Percentiles rank a stretch among this genome's conserved stretches.
Evolutionary conservation across 2,329 filamentous ascomycete species (phyloP).

Genomic region (Cladosporium oxysporum): DNA sequence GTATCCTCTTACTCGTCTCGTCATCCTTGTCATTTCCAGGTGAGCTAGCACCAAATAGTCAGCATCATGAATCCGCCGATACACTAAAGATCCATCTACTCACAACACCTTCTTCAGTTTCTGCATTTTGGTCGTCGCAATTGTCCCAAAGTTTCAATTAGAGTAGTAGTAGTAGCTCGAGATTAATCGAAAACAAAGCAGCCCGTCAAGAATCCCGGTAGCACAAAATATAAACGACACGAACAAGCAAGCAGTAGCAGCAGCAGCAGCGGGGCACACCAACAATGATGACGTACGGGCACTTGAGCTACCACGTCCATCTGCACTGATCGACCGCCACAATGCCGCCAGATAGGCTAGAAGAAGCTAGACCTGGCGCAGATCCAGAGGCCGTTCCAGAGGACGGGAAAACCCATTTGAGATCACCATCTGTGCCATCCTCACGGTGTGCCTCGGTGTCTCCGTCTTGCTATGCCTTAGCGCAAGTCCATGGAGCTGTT

Average conservation of each 20-base stretch:
- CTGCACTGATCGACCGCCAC: conserved; percentile 2
- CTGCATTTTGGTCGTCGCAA: conserved; percentile 38
- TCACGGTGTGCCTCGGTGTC: background rate
- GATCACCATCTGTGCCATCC: background rate
- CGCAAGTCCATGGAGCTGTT: background rate
- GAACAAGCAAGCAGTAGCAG: background rate
- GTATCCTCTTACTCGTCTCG: conserved; percentile 25
- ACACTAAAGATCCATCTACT: conserved; percentile 22
- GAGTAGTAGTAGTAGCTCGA: background rate
- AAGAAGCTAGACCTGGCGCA: conserved; percentile 12
- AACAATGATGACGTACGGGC: background rate
- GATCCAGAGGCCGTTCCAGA: background rate
- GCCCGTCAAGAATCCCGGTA: background rate
- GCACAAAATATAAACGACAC: background rate
- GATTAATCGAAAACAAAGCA: background rate
- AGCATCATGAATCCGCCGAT: background rate
- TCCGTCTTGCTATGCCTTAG: background rate
- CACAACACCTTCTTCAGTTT: conserved; percentile 49
- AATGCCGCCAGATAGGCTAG: conserved; percentile 4
- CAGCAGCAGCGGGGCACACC: background rate
- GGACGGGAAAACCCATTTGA: background rate
- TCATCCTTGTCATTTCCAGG: conserved; percentile 39
- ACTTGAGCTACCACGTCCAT: background rate
- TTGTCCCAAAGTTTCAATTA: background rate
- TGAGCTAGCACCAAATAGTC: conserved; percentile 25